Conservation (phyloP, 345 rosid species). For the Citrus unshiu region DNA sequence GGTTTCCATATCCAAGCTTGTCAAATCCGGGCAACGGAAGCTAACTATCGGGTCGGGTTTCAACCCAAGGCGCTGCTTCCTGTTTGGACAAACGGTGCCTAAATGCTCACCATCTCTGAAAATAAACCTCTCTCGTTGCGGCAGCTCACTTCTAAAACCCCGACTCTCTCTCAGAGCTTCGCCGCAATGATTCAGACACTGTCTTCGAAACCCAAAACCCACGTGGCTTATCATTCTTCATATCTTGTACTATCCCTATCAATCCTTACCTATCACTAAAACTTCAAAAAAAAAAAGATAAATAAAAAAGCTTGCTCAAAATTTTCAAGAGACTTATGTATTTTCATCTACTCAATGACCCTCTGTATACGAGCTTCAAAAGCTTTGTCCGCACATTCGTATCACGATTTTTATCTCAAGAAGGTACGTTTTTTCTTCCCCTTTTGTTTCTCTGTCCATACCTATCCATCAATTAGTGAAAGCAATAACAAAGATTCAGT, state of each 20-base stretch:
- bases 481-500: not conserved
- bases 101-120: too few relatives aligned
- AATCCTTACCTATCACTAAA: not conserved
- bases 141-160: not conserved
- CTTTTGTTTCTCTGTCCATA: constrained; percentile 21
- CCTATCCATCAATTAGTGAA: not conserved
- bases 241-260: not conserved
- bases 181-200: not conserved
- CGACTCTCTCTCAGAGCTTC: not conserved
- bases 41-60: not conserved
- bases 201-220: not conserved
- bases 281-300: too few relatives aligned
- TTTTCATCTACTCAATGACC: constrained; percentile 54
- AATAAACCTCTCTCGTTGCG: not conserved
- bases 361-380: constrained; percentile 56
- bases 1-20: not conserved
- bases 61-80: not conserved
- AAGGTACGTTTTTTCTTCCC: constrained; percentile 37
- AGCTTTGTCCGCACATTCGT: constrained; percentile 30
- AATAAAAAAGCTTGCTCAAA: not conserved
- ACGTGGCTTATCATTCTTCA: not conserved
- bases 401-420: constrained; percentile 18
- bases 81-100: not conserved
- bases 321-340: not conserved
- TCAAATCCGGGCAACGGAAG: not conserved